Evolutionary conservation across 2,329 filamentous ascomycete species (phyloP), one percentile per base, ranked within the genome.

Genomic region (Huntiella moniliformis): DNA sequence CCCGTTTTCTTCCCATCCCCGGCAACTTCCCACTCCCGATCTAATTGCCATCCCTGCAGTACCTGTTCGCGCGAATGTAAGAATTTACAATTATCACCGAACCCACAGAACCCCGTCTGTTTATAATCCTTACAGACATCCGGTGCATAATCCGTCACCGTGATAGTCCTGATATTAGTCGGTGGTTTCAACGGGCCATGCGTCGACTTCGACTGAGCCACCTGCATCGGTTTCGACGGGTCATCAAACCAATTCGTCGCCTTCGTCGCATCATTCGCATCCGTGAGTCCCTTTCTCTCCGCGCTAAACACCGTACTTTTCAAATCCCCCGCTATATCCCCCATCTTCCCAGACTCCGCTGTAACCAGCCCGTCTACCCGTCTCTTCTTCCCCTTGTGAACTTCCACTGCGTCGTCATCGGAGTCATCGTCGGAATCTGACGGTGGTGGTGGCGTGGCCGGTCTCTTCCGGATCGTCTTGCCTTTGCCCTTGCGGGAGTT

Each of bases 71-170:
- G 67, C 4, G 74, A 74, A 56, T 91, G 83, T 0, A 85, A 57
- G 57, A 78, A 91, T 56, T 86, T 93, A 66, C 87, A 94, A 51
- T 70, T 77, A 58, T 91, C 83, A 22, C 82, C 57, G 33, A 62
- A 63, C 0, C 60, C 73, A 53, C 74, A 80, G 57, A 76, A 77
- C 1, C 80, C 80, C 0, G 79, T 91, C 55, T 82, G 73, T 54
- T 88, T 88, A 61, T 84, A 91, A 58, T 96, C 91, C 60, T 96
- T 96, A 63, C 91, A 98, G 0, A 93, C 82, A 53, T 96, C 88
- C 0, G 88, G 85, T 0, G 82, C 80, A 58, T 84, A 96, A 58
- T 98, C 91, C 31, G 77, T 93, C 5, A 88, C 73, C 0, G 87
- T 96, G 52, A 93, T 80, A 2, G 82, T 93, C 44, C 91, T 77